These are phyloP conservation scores for Mollisiaceae sp. DNA, from an alignment of 2,329 filamentous ascomycete species.

Conservation along the genomic window DNA sequence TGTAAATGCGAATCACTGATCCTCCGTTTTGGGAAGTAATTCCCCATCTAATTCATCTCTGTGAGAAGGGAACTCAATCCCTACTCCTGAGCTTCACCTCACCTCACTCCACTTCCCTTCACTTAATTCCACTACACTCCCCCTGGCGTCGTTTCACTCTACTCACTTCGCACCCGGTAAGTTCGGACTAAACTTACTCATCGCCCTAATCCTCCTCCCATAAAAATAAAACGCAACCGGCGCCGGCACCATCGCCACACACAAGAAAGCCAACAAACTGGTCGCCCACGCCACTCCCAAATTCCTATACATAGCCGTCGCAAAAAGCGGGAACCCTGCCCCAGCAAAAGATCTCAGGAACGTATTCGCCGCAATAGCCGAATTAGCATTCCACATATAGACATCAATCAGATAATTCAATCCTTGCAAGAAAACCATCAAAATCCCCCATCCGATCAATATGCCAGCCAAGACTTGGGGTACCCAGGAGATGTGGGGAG, in stretches of 20 bases:
- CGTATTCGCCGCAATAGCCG: conserved; percentile 32
- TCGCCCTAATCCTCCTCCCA: conserved; percentile 42
- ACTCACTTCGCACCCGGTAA: conserved; percentile 7
- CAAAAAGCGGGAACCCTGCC: conserved; percentile 43
- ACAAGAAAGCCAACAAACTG: conserved; percentile 45
- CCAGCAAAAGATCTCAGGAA: conserved; percentile 24
- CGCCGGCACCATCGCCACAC: conserved; percentile 45
- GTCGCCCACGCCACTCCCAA: conserved; percentile 50
- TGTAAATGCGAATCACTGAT: not conserved
- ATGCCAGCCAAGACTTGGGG: conserved; percentile 48
- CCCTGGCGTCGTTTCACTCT: too few relatives aligned
- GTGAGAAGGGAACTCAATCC: too few relatives aligned
- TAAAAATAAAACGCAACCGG: conserved; percentile 45
- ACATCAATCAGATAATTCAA: conserved; percentile 53
- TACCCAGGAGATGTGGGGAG: conserved; percentile 46
- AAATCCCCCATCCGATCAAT: conserved; percentile 49
- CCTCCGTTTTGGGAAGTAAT: too few relatives aligned
- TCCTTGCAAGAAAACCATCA: conserved; percentile 52
- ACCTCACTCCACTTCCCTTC: too few relatives aligned
- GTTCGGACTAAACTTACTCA: conserved; percentile 35
- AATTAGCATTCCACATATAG: conserved; percentile 44
- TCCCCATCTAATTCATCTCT: too few relatives aligned
- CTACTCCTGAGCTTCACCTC: too few relatives aligned
- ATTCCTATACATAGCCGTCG: conserved; percentile 46
- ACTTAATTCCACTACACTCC: too few relatives aligned